Evolutionary conservation across 116 monocot genomes (phyloP), one percentile per base, ranked within the genome.

Genomic region (Phalaenopsis hybrid): DNA sequence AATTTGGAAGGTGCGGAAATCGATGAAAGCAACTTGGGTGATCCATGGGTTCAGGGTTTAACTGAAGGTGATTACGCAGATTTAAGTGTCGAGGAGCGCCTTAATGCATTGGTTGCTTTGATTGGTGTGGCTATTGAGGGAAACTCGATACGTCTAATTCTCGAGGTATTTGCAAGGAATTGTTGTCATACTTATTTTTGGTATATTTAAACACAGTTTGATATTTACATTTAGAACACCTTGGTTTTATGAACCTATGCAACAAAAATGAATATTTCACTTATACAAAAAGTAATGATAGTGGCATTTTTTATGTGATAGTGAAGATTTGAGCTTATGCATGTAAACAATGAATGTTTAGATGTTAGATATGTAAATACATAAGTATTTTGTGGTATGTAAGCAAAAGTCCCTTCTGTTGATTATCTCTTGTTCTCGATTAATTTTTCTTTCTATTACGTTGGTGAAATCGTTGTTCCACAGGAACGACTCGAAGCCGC

Each of bases 401-500:
- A 31, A 31, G 31, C 31, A 31, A 31, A 31, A 31, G 31, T 63
- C 21, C 50, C 52, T 52, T 12, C 46, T 23, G 68, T 68, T 68
- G 68, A 37, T 72, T 34, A 34, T 34, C 10, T 37, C 10, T 12
- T 78, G 61, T 61, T 58, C 31, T 81, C 63, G 7, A 61, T 0
- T 79, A 50, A 44, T 12, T 69, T 9, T 51, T 52, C 52, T 52
- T 52, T 13, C 52, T 13, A 13, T 52, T 69, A 49, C 72, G 7
- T 79, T 48, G 63, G 74, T 69, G 78, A 37, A 81, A 69, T 16
- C 34, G 57, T 7, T 52, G 65, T 34, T 70, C 84, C 86, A 63
- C 88, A 98, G 98, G 98, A 93, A 82, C 95, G 98, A 12, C 81
- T 99, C 79, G 98, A 99, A 86, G 98, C 98, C 76, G 98, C 98